Conservation (phyloP, 306 rosid genomes). For the Medicago arabica region DNA sequence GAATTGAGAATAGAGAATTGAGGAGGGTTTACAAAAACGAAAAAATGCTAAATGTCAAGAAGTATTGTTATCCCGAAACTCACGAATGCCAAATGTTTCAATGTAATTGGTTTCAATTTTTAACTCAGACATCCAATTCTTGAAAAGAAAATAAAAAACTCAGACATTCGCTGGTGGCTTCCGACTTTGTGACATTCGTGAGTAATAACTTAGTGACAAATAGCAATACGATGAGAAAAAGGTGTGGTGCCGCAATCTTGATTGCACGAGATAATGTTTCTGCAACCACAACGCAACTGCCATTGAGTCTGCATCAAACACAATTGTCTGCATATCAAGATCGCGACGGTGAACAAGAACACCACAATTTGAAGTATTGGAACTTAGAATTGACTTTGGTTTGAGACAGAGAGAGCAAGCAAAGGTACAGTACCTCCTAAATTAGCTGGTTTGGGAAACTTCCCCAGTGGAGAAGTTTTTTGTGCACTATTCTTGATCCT, state of each 20-base stretch:
- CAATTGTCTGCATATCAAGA: neutral
- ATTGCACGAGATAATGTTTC: neutral
- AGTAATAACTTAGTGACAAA: neutral
- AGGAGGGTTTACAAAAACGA: neutral
- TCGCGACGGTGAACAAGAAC: neutral
- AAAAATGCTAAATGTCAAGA: neutral
- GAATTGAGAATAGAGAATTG: neutral
- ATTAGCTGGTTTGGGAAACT: slow-evolving; percentile 71
- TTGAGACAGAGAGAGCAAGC: neutral
- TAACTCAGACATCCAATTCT: too few species aligned
- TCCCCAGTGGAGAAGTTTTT: slow-evolving; percentile 72
- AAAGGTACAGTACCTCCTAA: slow-evolving; percentile 53
- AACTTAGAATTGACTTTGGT: neutral
- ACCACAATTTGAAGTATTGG: neutral
- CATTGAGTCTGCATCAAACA: neutral
- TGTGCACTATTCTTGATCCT: slow-evolving; percentile 62
- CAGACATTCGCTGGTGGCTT: too few species aligned
- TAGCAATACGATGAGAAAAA: neutral
- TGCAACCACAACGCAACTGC: neutral
- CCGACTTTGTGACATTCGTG: neutral
- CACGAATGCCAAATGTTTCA: neutral
- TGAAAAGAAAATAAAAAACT: too few species aligned
- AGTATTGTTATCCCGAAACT: neutral
- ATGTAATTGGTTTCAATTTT: too few species aligned
- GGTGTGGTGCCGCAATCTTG: neutral